Evolutionary conservation across 2,329 filamentous ascomycete species (phyloP).

Genomic region (Fusarium compactum): DNA sequence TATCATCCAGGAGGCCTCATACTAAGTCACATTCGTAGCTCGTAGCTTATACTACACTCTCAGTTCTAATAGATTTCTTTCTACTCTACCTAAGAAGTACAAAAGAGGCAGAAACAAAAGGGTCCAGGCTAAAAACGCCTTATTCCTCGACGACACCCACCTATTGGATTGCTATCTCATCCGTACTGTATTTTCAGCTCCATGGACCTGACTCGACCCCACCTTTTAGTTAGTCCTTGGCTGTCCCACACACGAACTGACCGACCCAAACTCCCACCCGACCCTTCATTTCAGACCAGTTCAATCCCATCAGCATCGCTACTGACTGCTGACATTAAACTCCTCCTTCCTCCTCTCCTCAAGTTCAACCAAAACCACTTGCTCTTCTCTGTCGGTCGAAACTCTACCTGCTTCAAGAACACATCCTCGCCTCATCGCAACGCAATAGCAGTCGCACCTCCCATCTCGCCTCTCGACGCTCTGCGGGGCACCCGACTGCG

Average conservation of each 20-base stretch:
- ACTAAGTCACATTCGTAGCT: not conserved
- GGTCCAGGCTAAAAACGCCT: slow-evolving; percentile 14
- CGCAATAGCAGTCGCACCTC: slow-evolving; percentile 1
- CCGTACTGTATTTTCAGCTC: slow-evolving; percentile 24
- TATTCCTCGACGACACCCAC: not conserved
- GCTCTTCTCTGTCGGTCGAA: not conserved
- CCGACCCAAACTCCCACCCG: slow-evolving; percentile 19
- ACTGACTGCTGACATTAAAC: slow-evolving; percentile 20
- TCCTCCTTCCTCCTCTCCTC: slow-evolving; percentile 7
- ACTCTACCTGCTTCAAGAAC: not conserved
- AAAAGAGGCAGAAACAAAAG: not conserved
- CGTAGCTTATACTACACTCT: not conserved
- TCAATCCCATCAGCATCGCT: slow-evolving; percentile 20
- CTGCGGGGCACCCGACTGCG: slow-evolving; percentile 32
- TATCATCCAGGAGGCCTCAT: not conserved
- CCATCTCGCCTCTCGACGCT: slow-evolving; percentile 8
- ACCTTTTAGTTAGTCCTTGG: slow-evolving; percentile 27
- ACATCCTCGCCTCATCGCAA: not conserved
- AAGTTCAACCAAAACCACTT: not conserved
- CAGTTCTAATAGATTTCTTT: not conserved
- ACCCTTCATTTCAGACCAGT: slow-evolving; percentile 23
- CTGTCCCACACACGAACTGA: slow-evolving; percentile 19
- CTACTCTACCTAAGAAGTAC: not conserved
- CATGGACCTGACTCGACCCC: slow-evolving; percentile 29
- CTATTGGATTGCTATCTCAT: slow-evolving; percentile 13